Evolutionary conservation across 345 rosid species (phyloP), one percentile per base, ranked within the genome.

Genomic region (Mercurialis annua): DNA sequence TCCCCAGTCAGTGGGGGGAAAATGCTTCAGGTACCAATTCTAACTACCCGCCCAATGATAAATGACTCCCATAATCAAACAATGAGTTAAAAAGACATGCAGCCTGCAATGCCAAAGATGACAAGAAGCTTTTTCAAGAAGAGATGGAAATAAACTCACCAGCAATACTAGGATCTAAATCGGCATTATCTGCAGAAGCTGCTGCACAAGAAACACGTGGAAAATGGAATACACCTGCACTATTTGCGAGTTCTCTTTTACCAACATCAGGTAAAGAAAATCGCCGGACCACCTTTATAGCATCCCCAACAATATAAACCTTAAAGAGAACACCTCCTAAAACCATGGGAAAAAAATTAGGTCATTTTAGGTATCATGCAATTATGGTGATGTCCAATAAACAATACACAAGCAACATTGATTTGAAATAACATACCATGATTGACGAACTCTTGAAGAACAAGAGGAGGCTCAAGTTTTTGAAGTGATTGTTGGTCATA

Each of bases 361-460:
- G 21, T 15, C 23, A 51, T 20, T 10, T 49, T 30, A 4, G n/a
- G 34, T 44, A 59, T 40, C 44, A 53, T 52, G 15, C 16, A 52
- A 33, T 27, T 10, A 11, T 53, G n/a, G 48, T 34, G 16, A 50
- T 44, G 18, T 5, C 4, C 2, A 59, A 54, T 47, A 9, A 56
- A 2, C 2, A 53, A 26, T 36, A 20, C 17, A 62, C 17, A 40
- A n/a, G 2, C 27, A 20, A 51, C 1, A 26, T 31, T 11, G 72
- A 34, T n/a, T 7, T 2, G 11, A 36, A 56, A 38, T 53, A 70
- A 38, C 27, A 68, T 83, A 88, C 97, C 97, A 72, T 90, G 92
- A 77, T 90, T 90, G 70, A 90, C 90, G 68, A 90, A 90, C 77
- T 88, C 97, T 78, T 88, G 97, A 56, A 90, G 90, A 61, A 90